Base-by-base conservation (phyloP, 2,329 filamentous ascomycete genomes). In the Neonectria magnoliae region DNA sequence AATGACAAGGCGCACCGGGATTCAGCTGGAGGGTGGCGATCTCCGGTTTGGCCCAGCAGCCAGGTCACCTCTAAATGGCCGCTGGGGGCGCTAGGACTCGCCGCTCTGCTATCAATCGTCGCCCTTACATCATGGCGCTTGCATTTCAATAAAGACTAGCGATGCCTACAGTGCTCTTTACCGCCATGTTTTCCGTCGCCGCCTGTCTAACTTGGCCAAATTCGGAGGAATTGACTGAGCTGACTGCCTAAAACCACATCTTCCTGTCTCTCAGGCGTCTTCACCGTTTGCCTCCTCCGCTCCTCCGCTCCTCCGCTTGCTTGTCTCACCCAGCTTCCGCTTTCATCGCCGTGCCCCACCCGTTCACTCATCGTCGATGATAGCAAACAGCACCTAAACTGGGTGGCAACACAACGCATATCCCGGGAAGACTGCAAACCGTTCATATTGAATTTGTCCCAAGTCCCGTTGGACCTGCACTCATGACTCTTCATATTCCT, bases 11-110 rank as follows among this genome's bases (percentile, higher is more conserved):
- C 42, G 50, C n/a, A 5, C 20, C 18, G 18, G 20, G 25, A 11
- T 13, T 11, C 31, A 31, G 38, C 33, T 60, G 67, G 67, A 69
- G 44, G 54, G 67, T 67, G 67, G 67, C 67, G 67, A 69, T 67
- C 67, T 69, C 67, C 67, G 66, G 53, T 38, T 27, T 9, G 47
- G 42, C 22, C 10, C 42, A 52, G 47, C 45, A 41, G 51, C 44
- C 44, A 52, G 48, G 13, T 36, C 13, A 8, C 9, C 5, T 27
- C 22, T 22, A 45, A 47, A 45, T 38, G 38, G 45, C 50, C 57
- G 22, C 36, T 51, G 22, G 38, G 25, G 42, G 41, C 10, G 25
- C 44, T 63, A 55, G 60, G 60, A 55, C 31, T 64, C 61, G 61
- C 56, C 61, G 61, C 51, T 47, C 33, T 64, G 61, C 61, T 64